Conservation (phyloP, 1,284 basidiomycete species). For the Agaricales sp. region DNA sequence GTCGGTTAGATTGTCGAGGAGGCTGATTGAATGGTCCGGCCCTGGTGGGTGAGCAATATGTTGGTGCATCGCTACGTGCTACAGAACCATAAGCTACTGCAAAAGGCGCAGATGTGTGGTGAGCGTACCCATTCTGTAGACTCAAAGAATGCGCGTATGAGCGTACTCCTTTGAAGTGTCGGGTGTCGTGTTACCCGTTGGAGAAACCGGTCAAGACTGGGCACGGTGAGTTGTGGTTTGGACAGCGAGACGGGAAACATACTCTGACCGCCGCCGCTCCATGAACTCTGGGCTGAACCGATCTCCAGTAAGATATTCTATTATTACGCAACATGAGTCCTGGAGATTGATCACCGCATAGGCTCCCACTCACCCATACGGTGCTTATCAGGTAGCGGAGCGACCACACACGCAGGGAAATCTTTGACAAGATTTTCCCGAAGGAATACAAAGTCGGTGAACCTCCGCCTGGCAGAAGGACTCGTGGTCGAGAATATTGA, state of each 20-base stretch:
- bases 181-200: slow-evolving; percentile 89
- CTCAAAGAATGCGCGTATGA: slow-evolving; percentile 88
- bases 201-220: slow-evolving; percentile 91
- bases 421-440: slow-evolving; percentile 82
- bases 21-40: slow-evolving; percentile 67
- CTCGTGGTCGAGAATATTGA: slow-evolving; percentile 68
- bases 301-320: slow-evolving; percentile 96
- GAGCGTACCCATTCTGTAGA: slow-evolving; percentile 91
- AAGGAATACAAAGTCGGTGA: slow-evolving; percentile 96
- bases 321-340: slow-evolving; percentile 2
- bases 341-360: slow-evolving; percentile 5
- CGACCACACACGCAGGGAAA: slow-evolving; percentile 95
- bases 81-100: slow-evolving; percentile 7
- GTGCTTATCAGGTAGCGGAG: slow-evolving; percentile 95
- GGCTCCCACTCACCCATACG: slow-evolving; percentile 61
- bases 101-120: neutral
- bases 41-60: slow-evolving; percentile 82
- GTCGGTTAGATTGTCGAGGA: slow-evolving; percentile 93
- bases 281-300: slow-evolving; percentile 96
- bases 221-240: slow-evolving; percentile 9
- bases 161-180: slow-evolving; percentile 84
- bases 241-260: slow-evolving; percentile 19
- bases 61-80: slow-evolving; percentile 95
- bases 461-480: slow-evolving; percentile 76
- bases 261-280: slow-evolving; percentile 87